These are phyloP conservation scores for Henckelia pumila DNA, from an alignment of 257 asterid genomes.

Conservation along the genomic window DNA sequence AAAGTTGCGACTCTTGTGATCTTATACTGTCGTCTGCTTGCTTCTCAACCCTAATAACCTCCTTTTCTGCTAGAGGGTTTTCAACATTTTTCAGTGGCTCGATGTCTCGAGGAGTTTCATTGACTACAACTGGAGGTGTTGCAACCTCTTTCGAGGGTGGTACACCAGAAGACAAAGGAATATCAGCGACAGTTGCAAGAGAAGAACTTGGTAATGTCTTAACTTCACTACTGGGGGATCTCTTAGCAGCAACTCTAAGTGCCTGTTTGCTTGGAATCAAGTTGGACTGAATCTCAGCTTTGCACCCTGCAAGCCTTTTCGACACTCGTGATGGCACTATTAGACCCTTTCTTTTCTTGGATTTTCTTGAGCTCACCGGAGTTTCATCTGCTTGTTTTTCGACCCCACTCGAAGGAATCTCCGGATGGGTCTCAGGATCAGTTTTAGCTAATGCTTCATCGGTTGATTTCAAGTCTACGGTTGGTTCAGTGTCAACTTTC, in stretches of 20 bases:
- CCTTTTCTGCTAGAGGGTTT: conserved; percentile 16
- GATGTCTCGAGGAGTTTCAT: conserved; percentile 10
- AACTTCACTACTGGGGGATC: not conserved
- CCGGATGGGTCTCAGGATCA: conserved; percentile 25
- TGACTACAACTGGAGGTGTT: not conserved
- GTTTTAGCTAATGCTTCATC: conserved; percentile 9
- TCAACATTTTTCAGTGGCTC: conserved; percentile 8
- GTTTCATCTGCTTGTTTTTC: conserved; percentile 14
- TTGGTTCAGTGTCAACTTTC: conserved; percentile 12
- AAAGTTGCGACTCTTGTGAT: conserved; percentile 25
- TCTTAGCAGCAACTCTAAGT: not conserved
- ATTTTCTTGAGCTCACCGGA: conserved; percentile 17
- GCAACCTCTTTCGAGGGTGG: not conserved
- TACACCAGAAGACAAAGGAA: not conserved
- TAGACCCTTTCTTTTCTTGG: conserved; percentile 29
- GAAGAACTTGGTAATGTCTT: not conserved
- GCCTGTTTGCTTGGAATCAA: not conserved
- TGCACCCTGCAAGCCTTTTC: conserved; percentile 33
- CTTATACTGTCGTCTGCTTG: conserved; percentile 10
- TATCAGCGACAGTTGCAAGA: not conserved
- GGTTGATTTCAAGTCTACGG: conserved; percentile 5
- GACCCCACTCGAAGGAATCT: conserved; percentile 18
- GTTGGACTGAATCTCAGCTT: conserved; percentile 6
- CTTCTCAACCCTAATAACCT: conserved; percentile 21
- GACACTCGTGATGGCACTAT: conserved; percentile 33